Evolutionary conservation across 2,329 filamentous ascomycete species (phyloP), one percentile per base, ranked within the genome.

Genomic region (Aspergillus cejpii): DNA sequence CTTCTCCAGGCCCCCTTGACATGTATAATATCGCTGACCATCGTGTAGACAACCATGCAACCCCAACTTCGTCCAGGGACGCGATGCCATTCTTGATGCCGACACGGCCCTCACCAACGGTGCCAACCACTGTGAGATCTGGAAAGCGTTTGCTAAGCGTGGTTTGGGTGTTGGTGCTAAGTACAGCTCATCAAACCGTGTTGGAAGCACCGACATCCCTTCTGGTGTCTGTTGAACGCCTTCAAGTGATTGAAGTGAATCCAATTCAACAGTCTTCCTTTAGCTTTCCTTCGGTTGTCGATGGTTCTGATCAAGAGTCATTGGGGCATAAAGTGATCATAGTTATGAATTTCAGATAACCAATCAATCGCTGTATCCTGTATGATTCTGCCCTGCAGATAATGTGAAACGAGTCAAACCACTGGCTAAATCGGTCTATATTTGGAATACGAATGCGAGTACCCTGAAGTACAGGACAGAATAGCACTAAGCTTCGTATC

Each of bases 61-160:
- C 14, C 50, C 50, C 15, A 47, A 42, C 37, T 53, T 49, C 29
- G 17, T 53, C 15, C 43, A 47, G 17, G 50, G 43, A 8, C 45
- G 50, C 3, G 49, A 53, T 23, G 50, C 50, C 6, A 51, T 53
- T 12, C 41, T 53, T 0, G 50, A 53, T 10, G 50, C 48, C 8
- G 50, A 53, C 14, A 37, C 19, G 3, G 44, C 42, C 12, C 41
- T 53, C 1, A 53, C 50, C 5, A 28, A 36, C 2, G 43, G 50
- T 1, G 29, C 23, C n/a, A 53, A 53, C 33, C 27, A 41, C 5
- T 53, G 50, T 17, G 48, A 51, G 39, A 49, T 53, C 17, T 53
- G 50, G 50, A 49, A 29, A 15, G 50, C 29, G 1, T 53, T 53
- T 26, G 50, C 50, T 2, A 53, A 53, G 37, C 43, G 50, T 12